Conservation (phyloP, 1,139 yeast species). For the Meyerozyma carpophila region DNA sequence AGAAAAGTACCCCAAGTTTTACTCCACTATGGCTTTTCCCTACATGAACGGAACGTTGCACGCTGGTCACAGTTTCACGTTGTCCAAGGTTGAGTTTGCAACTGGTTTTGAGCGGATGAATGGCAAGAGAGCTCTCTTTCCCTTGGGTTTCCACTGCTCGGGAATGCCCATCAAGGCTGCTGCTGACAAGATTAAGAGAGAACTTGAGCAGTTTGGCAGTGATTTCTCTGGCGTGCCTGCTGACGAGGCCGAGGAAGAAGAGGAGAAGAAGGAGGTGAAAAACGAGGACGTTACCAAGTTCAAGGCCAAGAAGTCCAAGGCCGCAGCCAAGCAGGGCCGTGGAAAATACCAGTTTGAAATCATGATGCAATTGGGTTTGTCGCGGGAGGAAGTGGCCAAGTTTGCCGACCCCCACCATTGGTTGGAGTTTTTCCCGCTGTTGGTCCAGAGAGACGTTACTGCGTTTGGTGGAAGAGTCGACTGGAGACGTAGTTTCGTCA, state of each 20-base stretch:
- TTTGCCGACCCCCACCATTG: slow-evolving; percentile 89
- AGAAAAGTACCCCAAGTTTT: slow-evolving; percentile 76
- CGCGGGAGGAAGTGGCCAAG: slow-evolving; percentile 73
- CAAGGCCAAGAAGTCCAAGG: slow-evolving; percentile 87
- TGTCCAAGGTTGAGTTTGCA: slow-evolving; percentile 91
- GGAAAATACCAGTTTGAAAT: slow-evolving; percentile 94
- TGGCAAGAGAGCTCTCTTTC: slow-evolving; percentile 90
- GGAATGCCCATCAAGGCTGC: slow-evolving; percentile 99
- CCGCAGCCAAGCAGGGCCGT: slow-evolving; percentile 88
- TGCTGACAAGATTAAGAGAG: slow-evolving; percentile 93
- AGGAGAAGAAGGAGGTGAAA: slow-evolving; percentile 29
- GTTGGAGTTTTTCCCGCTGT: slow-evolving; percentile 88
- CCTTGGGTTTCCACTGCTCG: slow-evolving; percentile 98
- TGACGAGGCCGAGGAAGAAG: slow-evolving; percentile 50
- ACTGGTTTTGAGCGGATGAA: slow-evolving; percentile 93
- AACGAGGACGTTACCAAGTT: slow-evolving; percentile 84
- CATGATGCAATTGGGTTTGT: slow-evolving; percentile 88
- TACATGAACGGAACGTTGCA: slow-evolving; percentile 98
- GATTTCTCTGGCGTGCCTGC: slow-evolving; percentile 70
- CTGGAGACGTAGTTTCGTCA: slow-evolving; percentile 96
- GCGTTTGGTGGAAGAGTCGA: slow-evolving; percentile 91
- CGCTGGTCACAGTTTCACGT: slow-evolving; percentile 95
- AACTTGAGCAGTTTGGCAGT: slow-evolving; percentile 82
- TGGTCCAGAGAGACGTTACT: slow-evolving; percentile 76
- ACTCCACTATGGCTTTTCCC: slow-evolving; percentile 96